Evolutionary conservation across 192 early-diverging fungal species (phyloP), one percentile per base, ranked within the genome.

Genomic region (Entomortierella lignicola): DNA sequence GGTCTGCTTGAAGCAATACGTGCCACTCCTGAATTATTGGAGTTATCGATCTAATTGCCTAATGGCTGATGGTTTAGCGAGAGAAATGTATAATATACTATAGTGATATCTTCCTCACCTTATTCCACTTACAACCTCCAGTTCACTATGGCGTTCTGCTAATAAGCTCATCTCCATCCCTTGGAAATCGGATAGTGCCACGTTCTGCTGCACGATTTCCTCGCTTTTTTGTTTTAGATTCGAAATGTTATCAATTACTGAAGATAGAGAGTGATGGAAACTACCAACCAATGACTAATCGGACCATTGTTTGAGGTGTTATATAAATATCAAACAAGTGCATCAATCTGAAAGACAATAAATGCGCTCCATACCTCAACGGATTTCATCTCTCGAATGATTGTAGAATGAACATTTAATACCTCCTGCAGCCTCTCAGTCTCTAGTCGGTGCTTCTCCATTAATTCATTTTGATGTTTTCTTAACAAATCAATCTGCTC

Each of bases 361-460:
- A 3, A 43, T 21, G 8, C 11, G 21, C 2, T 18, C 13, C 34
- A 21, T 68, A 68, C 72, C 60, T 68, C 21, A n/a, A 68, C 56
- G 4, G 64, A 47, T 18, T 56, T 53, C 21, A 63, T 25, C n/a
- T 77, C 42, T 3, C 25, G 21, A 30, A 23, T 10, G 21, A 68
- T 47, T 0, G 41, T 52, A 0, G 47, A 62, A 29, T 77, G 55
- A 4, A 77, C 27, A 26, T 68, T 41, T 12, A 47, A 34, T 12
- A 68, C 37, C 52, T 68, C 60, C 17, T 58, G 39, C 4, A 68
- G 54, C 0, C 52, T 37, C 3, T 17, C 23, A 4, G 27, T 60
- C 42, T 68, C 65, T 8, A 68, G 25, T 26, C 34, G 57, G 52
- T 77, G 65, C 10, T 52, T 63, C 27, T 77, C 65, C 6, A 30